Conservation (phyloP, 1,139 yeast species). For the Geotrichum europaeum region DNA sequence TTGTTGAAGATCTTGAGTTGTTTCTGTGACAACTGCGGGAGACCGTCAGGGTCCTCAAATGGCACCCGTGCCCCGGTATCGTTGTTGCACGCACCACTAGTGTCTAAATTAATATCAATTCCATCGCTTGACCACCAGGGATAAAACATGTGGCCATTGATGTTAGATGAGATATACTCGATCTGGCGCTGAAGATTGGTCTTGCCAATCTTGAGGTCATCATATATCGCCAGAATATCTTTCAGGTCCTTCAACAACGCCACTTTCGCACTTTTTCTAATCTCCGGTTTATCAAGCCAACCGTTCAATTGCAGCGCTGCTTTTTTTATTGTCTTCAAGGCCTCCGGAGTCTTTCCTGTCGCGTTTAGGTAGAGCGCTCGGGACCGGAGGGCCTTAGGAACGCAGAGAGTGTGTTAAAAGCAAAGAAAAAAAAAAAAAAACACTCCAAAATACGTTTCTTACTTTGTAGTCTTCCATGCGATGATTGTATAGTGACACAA, state of each 20-base stretch:
- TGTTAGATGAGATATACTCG: constrained; percentile 25
- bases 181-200: constrained; percentile 22
- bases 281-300: constrained; percentile 11
- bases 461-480: constrained; percentile 4
- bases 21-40: constrained; percentile 18
- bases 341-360: constrained; percentile 22
- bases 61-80: background rate
- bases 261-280: background rate
- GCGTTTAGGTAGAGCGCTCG: constrained; percentile 25
- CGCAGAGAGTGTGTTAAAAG: background rate
- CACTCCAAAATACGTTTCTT: background rate
- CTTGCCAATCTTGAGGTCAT: constrained; percentile 17
- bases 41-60: constrained; percentile 23
- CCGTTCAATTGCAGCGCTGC: constrained; percentile 19
- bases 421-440: background rate
- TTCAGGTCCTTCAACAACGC: constrained; percentile 9
- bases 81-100: background rate
- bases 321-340: constrained; percentile 19
- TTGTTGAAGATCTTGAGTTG: constrained; percentile 22
- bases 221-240: constrained; percentile 19
- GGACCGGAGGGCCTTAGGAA: constrained; percentile 14
- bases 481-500: background rate
- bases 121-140: constrained; percentile 25
- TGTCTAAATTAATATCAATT: background rate
- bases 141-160: constrained; percentile 20